Evolutionary conservation across 495 filamentous ascomycete species (phyloP), one percentile per base, ranked within the genome.

Genomic region (Thermochaetoides thermophila): DNA sequence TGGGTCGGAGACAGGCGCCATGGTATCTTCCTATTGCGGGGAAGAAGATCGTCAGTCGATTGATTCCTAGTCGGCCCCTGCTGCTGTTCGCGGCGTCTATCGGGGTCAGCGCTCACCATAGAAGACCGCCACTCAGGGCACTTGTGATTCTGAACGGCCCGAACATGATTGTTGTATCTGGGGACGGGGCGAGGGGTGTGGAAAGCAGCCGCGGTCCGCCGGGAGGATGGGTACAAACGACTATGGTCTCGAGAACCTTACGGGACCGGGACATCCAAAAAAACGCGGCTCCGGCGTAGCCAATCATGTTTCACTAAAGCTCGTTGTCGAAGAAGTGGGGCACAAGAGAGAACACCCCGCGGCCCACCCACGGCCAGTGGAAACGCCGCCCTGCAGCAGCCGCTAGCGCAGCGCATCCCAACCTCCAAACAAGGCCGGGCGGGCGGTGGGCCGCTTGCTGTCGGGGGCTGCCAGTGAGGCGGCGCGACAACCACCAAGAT

Each of bases 1-100:
- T 95, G 89, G 45, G 76, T 77, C 35, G 64, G 56, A 26, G 89
- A 97, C 49, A 97, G 76, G 30, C 91, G 81, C 84, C 84, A 97
- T 37, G 89, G 91, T 54, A 79, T 86, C 76, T 97, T 97, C 89
- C 89, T 95, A 43, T 20, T 0, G 7, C 14, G 12, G 14, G 15
- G 15, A 7, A 13, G 7, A 6, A n/a, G n/a, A n/a, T n/a, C n/a
- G n/a, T n/a, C n/a, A n/a, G n/a, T n/a, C n/a, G n/a, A n/a, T n/a
- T n/a, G n/a, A n/a, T n/a, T n/a, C n/a, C n/a, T n/a, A n/a, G n/a
- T n/a, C n/a, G n/a, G n/a, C n/a, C n/a, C n/a, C n/a, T n/a, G n/a
- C n/a, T n/a, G n/a, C n/a, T n/a, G n/a, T n/a, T n/a, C n/a, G n/a
- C n/a, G n/a, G n/a, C n/a, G n/a, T n/a, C n/a, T n/a, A n/a, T n/a